Base-by-base conservation (phyloP, 164 flowering plant genomes). In the Stephania cephalantha region DNA sequence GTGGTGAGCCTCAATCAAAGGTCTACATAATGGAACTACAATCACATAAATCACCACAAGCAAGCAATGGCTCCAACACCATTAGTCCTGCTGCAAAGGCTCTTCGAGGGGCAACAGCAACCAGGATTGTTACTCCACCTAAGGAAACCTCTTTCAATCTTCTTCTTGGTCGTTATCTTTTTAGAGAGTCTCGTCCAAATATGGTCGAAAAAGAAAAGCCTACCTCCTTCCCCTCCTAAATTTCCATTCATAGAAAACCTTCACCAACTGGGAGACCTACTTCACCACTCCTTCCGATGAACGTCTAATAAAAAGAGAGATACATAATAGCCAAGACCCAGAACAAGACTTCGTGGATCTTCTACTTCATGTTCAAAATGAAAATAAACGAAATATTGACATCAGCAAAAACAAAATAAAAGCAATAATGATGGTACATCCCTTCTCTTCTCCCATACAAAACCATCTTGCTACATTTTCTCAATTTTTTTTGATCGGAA, bases 221-320 rank as follows among this genome's bases (percentile, higher is more conserved):
- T 68, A 53, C 76, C 76, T 4, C 76, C 76, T 30, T 75, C 77
- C 18, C 76, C 71, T 25, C 76, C 66, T 0, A 74, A n/a, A 48
- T 7, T 67, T 68, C 76, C 76, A 17, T 18, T 68, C n/a, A 31
- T 75, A 9, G 77, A 72, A 35, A 75, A 75, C 31, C 67, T 75
- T 75, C 67, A 75, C 42, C 77, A 75, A 12, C 1, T 75, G 15
- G 72, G 77, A 9, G 42, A 29, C 18, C 52, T 68, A 5, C 31
- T 48, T 31, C 72, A 75, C 22, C 66, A 42, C 1, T 68, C 72
- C 12, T 6, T 68, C 11, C 65, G 66, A 31, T 0, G 73, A 71
- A 46, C 70, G 71, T 76, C 20, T 58, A 45, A 9, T 42, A 12
- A 45, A 22, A 35, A 31, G 31, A 42, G 3, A 58, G 1, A 35